Percentiles rank a stretch among this genome's conserved stretches.
These are phyloP conservation scores for Climacium dendroides DNA, from an alignment of 225 moss, liverwort and hornwort genomes.

Conservation along the genomic window DNA sequence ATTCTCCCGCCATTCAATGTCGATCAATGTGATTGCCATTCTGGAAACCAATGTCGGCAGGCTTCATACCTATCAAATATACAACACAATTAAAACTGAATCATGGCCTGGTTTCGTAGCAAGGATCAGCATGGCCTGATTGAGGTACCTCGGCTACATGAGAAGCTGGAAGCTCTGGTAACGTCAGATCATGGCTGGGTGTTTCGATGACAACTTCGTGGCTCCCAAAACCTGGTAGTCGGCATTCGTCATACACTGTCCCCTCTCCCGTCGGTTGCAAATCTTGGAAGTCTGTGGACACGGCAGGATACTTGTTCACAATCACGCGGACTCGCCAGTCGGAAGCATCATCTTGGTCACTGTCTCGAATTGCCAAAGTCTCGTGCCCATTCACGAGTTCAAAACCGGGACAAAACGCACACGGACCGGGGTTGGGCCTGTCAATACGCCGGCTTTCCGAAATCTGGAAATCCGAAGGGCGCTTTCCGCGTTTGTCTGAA, in stretches of 20 bases:
- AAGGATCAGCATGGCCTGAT: neutral
- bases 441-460: neutral
- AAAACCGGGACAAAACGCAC: conserved; percentile 55
- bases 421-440: conserved; percentile 32
- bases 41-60: neutral
- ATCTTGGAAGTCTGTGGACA: conserved; percentile 14
- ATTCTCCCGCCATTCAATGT: neutral
- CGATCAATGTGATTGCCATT: neutral
- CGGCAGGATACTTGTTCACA: conserved; percentile 58
- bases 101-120: neutral
- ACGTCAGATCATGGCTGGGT: conserved; percentile 31
- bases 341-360: conserved; percentile 21
- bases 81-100: neutral
- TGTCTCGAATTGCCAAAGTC: conserved; percentile 40
- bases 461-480: conserved; percentile 46
- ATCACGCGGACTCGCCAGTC: conserved; percentile 79
- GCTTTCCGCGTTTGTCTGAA: conserved; percentile 59
- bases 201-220: conserved; percentile 90
- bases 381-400: conserved; percentile 61
- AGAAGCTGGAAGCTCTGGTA: conserved; percentile 42
- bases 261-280: conserved; percentile 18
- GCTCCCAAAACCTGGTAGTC: conserved; percentile 66
- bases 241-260: conserved; percentile 16
- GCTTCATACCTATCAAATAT: neutral
- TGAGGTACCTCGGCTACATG: conserved; percentile 42